Percentiles rank a stretch among this genome's conserved stretches.
Evolutionary conservation across 2,329 filamentous ascomycete genomes (phyloP).

Genomic region (Claviceps humidiphila): DNA sequence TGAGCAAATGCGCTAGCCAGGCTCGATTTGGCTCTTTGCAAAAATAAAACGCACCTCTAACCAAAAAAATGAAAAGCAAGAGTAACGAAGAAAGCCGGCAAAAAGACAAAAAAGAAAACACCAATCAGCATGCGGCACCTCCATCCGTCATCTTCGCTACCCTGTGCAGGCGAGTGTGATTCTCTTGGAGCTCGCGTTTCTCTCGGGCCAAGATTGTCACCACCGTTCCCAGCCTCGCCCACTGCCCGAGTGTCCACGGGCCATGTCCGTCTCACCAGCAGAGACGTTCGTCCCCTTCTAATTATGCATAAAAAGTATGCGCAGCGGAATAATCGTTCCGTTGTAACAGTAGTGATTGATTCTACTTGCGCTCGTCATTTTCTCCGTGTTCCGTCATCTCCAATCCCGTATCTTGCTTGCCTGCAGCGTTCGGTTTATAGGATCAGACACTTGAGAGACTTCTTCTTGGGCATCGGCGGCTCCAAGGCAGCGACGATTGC

Average conservation of each 20-base stretch:
- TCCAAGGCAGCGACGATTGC: slow-evolving; percentile 93
- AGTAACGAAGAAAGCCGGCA: not conserved
- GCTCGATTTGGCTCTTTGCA: not conserved
- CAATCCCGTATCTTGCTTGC: slow-evolving; percentile 1
- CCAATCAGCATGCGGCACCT: not conserved
- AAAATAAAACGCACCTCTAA: slow-evolving; percentile 3
- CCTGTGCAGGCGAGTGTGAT: not conserved
- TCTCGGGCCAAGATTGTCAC: not conserved
- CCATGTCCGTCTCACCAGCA: slow-evolving; percentile 3
- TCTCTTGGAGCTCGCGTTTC: not conserved
- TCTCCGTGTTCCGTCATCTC: not conserved
- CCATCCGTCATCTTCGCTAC: not conserved
- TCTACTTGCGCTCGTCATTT: not conserved
- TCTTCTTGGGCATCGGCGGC: slow-evolving; percentile 72
- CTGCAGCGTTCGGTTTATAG: slow-evolving; percentile 31
- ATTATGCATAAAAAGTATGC: slow-evolving; percentile 4
- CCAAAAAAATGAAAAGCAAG: slow-evolving; percentile 1
- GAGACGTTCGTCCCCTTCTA: slow-evolving; percentile 3
- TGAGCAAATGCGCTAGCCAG: not conserved
- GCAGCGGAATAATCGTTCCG: slow-evolving; percentile 4
- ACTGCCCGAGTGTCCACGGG: slow-evolving; percentile 2
- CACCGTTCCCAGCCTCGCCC: not conserved
- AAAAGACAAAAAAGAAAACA: not conserved
- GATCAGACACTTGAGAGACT: slow-evolving; percentile 54
- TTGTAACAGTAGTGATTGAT: not conserved